Evolutionary conservation across 345 rosid genomes (phyloP), one percentile per base, ranked within the genome.

Genomic region (Firmiana major): DNA sequence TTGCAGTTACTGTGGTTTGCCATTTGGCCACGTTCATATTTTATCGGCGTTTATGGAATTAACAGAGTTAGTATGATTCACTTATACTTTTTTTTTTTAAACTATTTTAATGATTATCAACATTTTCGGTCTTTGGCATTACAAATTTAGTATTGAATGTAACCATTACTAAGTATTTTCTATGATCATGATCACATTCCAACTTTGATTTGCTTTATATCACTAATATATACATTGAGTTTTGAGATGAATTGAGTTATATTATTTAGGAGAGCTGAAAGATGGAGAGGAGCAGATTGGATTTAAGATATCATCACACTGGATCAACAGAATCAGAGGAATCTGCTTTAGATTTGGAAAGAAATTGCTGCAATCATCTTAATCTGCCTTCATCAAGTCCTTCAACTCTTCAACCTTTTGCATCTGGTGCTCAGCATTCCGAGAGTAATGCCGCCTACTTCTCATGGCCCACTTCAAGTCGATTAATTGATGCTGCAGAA

Each of bases 391-490:
- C 93, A 45, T 80, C 88, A 64, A 87, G 84, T 78, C 87, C 90
- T 40, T 88, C 93, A 58, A 75, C 87, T 9, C 82, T 85, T 80
- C 93, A 92, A 46, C 92, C 94, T 46, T 85, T 89, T 75, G 75
- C 94, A 45, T 85, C 93, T 22, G 85, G 79, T 67, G 88, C 84
- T 73, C 94, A 88, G 77, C 94, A 92, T 81, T 85, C 87, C 22
- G 97, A 92, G 84, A 88, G 91, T 86, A 90, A 79, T 79, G 93
- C 97, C 28, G 90, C 97, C 28, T 92, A 89, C 85, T 92, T 92
- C 86, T 90, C 90, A 0, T 92, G 94, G 97, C 97, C 97, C 48
- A 86, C 89, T 77, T 87, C 89, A 6, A 90, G 92, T 79, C 83
- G 91, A 17, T 80, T 90, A 46, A 88, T 73, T 78, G 90, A 90